Evolutionary conservation across 176 grass and related monocot genomes (phyloP), one percentile per base, ranked within the genome.

Genomic region (Melocanna baccifera): DNA sequence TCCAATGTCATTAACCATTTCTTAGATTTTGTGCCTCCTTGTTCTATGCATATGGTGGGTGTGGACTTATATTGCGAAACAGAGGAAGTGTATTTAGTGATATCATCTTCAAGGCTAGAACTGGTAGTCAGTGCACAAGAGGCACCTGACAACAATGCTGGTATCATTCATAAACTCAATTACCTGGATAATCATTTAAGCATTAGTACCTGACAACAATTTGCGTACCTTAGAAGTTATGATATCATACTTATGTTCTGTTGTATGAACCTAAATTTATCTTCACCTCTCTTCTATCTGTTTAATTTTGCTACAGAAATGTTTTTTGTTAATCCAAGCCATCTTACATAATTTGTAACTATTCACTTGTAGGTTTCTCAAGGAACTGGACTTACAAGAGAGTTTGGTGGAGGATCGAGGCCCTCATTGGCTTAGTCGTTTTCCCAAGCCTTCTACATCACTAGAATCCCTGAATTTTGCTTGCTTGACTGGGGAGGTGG

Each of bases 361-460:
- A 1, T 75, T 84, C 4, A 6, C 37, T 78, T 62, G 45, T 58
- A 93, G 94, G 91, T 89, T 86, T 81, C 85, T 97, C 23, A 85
- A 84, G 90, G 90, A 92, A 57, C 76, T 97, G 14, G 86, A 97
- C 68, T 88, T 97, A 89, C 90, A 97, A 71, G 87, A 90, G 73
- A 92, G 89, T 86, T 12, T 67, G 41, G 90, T 94, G 81, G 78
- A 89, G 77, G 56, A 92, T 74, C 69, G 56, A 64, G 87, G 71
- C 13, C 59, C 69, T 65, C 74, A 75, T 26, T 97, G 94, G 94
- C 65, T 97, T 34, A 72, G 81, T 78, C 79, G 87, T 87, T 97
- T 97, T 51, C 82, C 89, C 7, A 87, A 90, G 41, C 83, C 87
- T 69, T 97, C 66, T 70, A 94, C 94, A 67, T 88, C 80, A n/a